Evolutionary conservation across 106 monocot genomes (phyloP).

Genomic region (Dendrobium huoshanense): DNA sequence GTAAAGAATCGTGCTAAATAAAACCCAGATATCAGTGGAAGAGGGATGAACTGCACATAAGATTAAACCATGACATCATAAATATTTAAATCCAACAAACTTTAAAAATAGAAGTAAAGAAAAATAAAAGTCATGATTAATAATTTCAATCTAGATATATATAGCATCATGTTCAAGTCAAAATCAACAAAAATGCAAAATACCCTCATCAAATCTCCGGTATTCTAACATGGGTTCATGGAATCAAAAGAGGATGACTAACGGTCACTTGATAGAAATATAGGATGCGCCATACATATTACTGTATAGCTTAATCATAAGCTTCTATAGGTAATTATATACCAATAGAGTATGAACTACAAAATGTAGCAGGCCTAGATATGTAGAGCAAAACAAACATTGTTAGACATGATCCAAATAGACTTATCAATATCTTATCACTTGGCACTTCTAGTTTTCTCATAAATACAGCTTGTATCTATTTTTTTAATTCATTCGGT

Average conservation of each 20-base stretch:
- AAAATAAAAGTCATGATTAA: not conserved
- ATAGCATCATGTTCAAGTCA: not conserved
- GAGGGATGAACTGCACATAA: slow-evolving; percentile 74
- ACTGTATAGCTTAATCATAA: not conserved
- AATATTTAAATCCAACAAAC: not conserved
- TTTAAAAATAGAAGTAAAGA: not conserved
- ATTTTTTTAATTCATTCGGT: too few relatives aligned
- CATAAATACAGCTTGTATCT: too few relatives aligned
- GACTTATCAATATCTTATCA: not conserved
- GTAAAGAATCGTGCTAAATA: slow-evolving; percentile 89
- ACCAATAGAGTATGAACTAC: not conserved
- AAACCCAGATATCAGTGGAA: slow-evolving; percentile 85
- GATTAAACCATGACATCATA: not conserved
- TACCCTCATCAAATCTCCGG: not conserved
- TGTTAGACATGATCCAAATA: not conserved
- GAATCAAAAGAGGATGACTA: not conserved
- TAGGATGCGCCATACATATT: not conserved
- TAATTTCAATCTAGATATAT: not conserved
- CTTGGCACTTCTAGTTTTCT: too few relatives aligned
- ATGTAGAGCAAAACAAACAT: not conserved
- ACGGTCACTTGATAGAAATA: not conserved
- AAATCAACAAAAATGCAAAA: slow-evolving; percentile 5
- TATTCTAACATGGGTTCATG: not conserved
- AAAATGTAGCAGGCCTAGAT: not conserved
- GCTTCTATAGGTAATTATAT: not conserved